phyloP scores from a whole-genome alignment of 2,329 filamentous ascomycete species.

The Monilinia fructigena region DNA sequence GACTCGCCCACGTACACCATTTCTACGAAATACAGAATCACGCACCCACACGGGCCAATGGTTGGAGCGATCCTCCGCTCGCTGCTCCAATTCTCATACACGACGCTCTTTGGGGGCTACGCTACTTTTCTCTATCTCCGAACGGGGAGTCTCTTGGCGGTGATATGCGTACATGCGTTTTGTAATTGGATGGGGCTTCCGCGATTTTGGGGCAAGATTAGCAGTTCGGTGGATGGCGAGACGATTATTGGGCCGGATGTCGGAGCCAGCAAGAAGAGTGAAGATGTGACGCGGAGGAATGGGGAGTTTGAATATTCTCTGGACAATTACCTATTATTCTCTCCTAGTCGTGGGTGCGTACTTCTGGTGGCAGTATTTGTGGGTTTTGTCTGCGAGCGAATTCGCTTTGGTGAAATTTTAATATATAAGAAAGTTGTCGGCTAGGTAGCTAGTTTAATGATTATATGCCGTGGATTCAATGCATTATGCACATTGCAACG shows the following conservation, averaged over 20 bases:
- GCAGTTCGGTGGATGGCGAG: constrained; percentile 32
- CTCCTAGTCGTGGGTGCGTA: constrained; percentile 70
- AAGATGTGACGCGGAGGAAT: constrained; percentile 30
- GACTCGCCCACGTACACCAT: constrained; percentile 90
- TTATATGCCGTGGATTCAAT: background rate
- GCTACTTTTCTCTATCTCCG: constrained; percentile 85
- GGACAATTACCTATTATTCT: constrained; percentile 78
- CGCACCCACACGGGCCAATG: constrained; percentile 68
- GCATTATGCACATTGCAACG: background rate
- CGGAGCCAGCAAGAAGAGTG: constrained; percentile 44
- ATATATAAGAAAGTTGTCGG: constrained; percentile 23
- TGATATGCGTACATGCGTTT: constrained; percentile 76
- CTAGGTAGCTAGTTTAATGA: constrained; percentile 9
- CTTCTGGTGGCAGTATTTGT: constrained; percentile 70
- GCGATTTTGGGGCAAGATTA: constrained; percentile 76
- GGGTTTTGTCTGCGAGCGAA: constrained; percentile 65
- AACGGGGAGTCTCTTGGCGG: constrained; percentile 76
- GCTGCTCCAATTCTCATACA: constrained; percentile 83
- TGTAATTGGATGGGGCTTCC: constrained; percentile 93
- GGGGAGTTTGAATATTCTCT: constrained; percentile 48
- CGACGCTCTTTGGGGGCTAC: constrained; percentile 89
- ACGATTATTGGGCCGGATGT: constrained; percentile 33
- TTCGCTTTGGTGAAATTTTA: constrained; percentile 47
- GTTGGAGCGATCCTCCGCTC: constrained; percentile 66
- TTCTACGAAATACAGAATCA: constrained; percentile 93